Evolutionary conservation across 257 asterid genomes (phyloP), one percentile per base, ranked within the genome.

Genomic region (Nicotiana noctiflora): DNA sequence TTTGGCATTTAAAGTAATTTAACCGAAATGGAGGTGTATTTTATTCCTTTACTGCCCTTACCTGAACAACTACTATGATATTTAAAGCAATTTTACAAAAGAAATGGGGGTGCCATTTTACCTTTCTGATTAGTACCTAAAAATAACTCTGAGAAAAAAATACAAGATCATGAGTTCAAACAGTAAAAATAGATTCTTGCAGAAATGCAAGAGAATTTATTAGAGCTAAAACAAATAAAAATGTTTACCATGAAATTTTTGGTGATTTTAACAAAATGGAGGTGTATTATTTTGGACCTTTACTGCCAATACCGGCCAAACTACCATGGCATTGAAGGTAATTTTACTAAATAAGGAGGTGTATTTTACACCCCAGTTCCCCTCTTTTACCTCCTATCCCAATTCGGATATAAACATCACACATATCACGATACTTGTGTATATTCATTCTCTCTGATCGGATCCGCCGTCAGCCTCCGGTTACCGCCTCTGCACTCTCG

Each of bases 401-500:
- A 17, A 32, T 51, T 0, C 27, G 44, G 46, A 61, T 46, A 21
- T 44, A 61, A 25, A 74, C 13, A 63, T 75, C 52, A 34, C 19
- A 61, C 60, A 40, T 75, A 65, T 6, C 2, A 19, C 4, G 64
- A 51, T 75, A 49, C 75, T 23, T 80, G 7, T 62, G 44, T 81
- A 49, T 60, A 34, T 76, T 70, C 83, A 31, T 60, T 44, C 63
- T 46, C 77, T 29, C 5, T 31, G 23, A 72, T 65, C 84, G 55
- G 87, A 86, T 87, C 90, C 90, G 90, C 92, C 91, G 93, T 85
- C 85, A 32, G 21, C 37, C 60, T 21, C 77, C 85, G 31, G 81
- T 78, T 82, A 84, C 62, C n/a, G 23, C 10, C 18, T 84, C 84
- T 79, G 83, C 13, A 34, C 32, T 85, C 67, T 61, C 81, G 81